Conservation (phyloP, 352 stramenopile genomes). For the Globisporangium alternatum region DNA sequence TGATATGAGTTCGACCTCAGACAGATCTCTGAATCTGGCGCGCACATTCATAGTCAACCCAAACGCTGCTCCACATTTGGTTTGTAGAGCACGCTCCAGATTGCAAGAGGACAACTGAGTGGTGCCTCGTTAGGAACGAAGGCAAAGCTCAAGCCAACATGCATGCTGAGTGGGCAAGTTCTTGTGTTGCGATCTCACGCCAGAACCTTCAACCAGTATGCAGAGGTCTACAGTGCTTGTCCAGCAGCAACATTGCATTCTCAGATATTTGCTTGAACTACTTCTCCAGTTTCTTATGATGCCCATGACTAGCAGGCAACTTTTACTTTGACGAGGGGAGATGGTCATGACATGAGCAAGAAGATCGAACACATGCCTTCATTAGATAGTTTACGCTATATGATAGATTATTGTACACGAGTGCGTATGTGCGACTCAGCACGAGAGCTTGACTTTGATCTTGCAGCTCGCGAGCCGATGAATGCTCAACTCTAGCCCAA, state of each 20-base stretch:
- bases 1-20: background rate
- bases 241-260: background rate
- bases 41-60: background rate
- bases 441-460: constrained; percentile 10
- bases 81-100: too few relatives aligned
- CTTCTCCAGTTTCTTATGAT: too few relatives aligned
- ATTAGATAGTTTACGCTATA: background rate
- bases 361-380: background rate
- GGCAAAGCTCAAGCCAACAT: too few relatives aligned
- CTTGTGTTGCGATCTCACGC: too few relatives aligned
- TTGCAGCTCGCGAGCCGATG: constrained; percentile 8
- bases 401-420: background rate
- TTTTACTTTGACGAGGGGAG: background rate
- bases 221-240: too few relatives aligned
- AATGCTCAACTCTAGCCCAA: constrained; percentile 3
- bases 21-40: background rate
- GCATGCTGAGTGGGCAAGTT: too few relatives aligned
- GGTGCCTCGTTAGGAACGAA: too few relatives aligned
- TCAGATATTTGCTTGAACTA: background rate
- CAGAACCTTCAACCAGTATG: too few relatives aligned
- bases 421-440: background rate
- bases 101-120: too few relatives aligned
- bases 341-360: background rate
- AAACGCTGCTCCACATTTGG: background rate
- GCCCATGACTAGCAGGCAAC: background rate